Evolutionary conservation across 805 yeast genomes (phyloP).

Genomic region (Metschnikowia lachancei): DNA sequence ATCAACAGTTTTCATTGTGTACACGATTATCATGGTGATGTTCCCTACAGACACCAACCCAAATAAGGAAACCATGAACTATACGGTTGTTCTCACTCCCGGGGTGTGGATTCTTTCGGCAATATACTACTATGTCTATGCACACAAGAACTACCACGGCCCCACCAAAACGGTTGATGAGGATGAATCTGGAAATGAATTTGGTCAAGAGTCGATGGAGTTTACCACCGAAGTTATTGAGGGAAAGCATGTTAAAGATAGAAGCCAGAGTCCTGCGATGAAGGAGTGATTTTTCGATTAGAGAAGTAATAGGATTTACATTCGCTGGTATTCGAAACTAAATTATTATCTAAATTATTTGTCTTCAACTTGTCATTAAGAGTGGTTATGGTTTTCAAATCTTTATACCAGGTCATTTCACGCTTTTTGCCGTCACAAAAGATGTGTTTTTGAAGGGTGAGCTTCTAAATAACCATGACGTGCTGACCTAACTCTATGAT

Average conservation of each 20-base stretch:
- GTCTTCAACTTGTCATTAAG: too few species aligned
- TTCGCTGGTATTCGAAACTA: too few species aligned
- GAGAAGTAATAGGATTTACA: neutral
- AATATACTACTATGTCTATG: conserved; percentile 51
- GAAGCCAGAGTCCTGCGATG: neutral
- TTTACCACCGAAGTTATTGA: conserved; percentile 3
- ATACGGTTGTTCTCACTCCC: conserved; percentile 61
- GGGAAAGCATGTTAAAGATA: conserved; percentile 2
- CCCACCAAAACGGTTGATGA: conserved; percentile 40
- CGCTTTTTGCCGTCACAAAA: too few species aligned
- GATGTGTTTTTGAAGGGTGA: too few species aligned
- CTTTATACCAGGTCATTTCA: too few species aligned
- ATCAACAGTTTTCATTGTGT: conserved; percentile 50
- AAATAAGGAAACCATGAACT: conserved; percentile 57
- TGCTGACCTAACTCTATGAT: too few species aligned
- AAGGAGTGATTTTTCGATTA: neutral
- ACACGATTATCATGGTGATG: conserved; percentile 55
- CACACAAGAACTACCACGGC: conserved; percentile 55
- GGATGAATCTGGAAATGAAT: conserved; percentile 2
- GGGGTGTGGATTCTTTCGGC: conserved; percentile 57
- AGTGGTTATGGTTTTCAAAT: too few species aligned
- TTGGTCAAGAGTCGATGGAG: neutral
- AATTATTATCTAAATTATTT: too few species aligned
- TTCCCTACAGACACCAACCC: conserved; percentile 52
- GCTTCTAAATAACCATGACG: too few species aligned